These are phyloP conservation scores for Phytophthora megakarya DNA, from an alignment of 352 stramenopile genomes.

Conservation along the genomic window DNA sequence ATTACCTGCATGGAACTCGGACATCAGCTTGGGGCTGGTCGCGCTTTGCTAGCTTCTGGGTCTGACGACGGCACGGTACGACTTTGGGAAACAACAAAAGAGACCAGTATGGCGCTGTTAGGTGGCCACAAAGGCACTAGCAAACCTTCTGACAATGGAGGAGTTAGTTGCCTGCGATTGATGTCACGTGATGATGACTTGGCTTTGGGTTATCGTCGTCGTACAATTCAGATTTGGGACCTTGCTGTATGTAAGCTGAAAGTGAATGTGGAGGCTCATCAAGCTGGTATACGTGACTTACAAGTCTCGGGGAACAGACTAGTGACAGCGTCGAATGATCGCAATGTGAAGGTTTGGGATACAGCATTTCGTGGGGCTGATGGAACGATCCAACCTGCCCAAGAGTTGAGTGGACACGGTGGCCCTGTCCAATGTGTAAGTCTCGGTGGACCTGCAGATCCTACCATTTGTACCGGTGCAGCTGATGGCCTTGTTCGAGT, in stretches of 20 bases:
- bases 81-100: conserved; percentile 75
- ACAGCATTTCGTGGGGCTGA: conserved; percentile 55
- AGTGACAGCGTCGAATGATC: conserved; percentile 77
- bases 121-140: conserved; percentile 37
- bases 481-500: conserved; percentile 78
- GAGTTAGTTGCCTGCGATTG: conserved; percentile 66
- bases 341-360: conserved; percentile 82
- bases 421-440: conserved; percentile 74
- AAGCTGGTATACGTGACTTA: conserved; percentile 59
- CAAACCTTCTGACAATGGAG: conserved; percentile 30
- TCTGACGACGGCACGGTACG: conserved; percentile 73
- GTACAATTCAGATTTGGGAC: conserved; percentile 78
- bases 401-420: conserved; percentile 64
- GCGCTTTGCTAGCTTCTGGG: conserved; percentile 65
- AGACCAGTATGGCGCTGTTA: conserved; percentile 60
- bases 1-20: conserved; percentile 78
- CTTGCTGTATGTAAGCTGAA: conserved; percentile 57
- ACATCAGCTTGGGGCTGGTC: conserved; percentile 62
- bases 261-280: conserved; percentile 60
- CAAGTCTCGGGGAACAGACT: conserved; percentile 75
- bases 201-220: conserved; percentile 57
- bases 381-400: conserved; percentile 44
- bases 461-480: conserved; percentile 77
- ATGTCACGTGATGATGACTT: conserved; percentile 65
- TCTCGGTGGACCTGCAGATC: conserved; percentile 72